These are phyloP conservation scores for Euptelea pleiosperma DNA, from an alignment of 164 flowering plant genomes.

Conservation along the genomic window DNA sequence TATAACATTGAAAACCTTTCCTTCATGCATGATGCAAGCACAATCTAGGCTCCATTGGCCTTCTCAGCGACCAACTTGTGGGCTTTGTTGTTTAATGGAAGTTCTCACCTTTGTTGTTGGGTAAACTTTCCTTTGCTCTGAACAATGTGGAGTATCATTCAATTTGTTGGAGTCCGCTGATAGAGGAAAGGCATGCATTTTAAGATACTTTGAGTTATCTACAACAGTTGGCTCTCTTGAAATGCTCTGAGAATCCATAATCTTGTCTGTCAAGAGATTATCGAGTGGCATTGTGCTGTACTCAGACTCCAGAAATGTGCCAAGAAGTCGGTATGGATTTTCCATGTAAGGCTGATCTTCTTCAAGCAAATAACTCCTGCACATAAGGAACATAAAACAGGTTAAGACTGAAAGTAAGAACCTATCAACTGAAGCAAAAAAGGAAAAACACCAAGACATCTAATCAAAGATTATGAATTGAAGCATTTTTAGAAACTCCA, in stretches of 20 bases:
- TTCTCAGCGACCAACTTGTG: too few relatives aligned
- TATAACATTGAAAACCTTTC: too few relatives aligned
- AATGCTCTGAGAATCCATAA: conserved; percentile 15
- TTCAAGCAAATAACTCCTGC: too few relatives aligned
- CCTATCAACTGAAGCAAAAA: too few relatives aligned
- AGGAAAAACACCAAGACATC: too few relatives aligned
- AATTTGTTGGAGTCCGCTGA: conserved; percentile 23
- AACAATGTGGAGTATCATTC: neutral
- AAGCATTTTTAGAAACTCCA: conserved; percentile 19
- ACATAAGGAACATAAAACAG: too few relatives aligned
- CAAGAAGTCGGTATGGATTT: conserved; percentile 10
- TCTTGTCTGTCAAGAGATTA: conserved; percentile 15
- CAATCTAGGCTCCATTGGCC: neutral
- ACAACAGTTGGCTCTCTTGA: conserved; percentile 8
- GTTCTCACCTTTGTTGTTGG: conserved; percentile 10
- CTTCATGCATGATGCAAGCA: neutral
- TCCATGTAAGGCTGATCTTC: neutral
- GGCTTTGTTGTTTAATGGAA: too few relatives aligned
- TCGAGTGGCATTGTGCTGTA: conserved; percentile 9
- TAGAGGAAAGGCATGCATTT: conserved; percentile 29
- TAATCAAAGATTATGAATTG: conserved; percentile 4
- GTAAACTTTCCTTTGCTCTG: conserved; percentile 5
- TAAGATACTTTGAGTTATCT: conserved; percentile 21
- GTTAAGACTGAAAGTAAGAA: too few relatives aligned
- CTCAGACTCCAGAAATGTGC: conserved; percentile 16